Base-by-base conservation (phyloP, 2,329 filamentous ascomycete genomes). In the Chrysoporthe austroafricana region DNA sequence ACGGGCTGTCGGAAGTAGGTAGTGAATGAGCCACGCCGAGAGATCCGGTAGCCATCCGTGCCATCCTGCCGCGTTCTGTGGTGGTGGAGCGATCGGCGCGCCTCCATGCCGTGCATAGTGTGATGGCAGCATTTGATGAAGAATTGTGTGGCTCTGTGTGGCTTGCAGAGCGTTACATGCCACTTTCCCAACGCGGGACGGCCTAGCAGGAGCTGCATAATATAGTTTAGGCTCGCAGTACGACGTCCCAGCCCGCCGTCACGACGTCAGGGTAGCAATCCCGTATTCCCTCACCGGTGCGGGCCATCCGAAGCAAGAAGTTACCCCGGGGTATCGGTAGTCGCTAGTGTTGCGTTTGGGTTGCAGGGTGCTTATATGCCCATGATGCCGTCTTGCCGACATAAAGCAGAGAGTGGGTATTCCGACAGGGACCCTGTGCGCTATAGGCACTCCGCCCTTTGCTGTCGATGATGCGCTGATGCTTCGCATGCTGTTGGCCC, bases 101-200 rank as follows among this genome's bases (percentile, higher is more conserved):
- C 26, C 26, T 26, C 26, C 26, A 26, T 26, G 26, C 26, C 26
- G 26, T 26, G 26, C 26, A 26, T 26, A 26, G 26, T 26, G 26
- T 26, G 26, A 14, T 18, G 54, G 39, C 54, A 32, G 18, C 14
- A 16, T 39, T 39, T 26, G 13, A 14, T 32, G 9, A 4, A 39
- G n/a, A 39, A 54, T 4, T 52, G 64, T 9, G 50, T 54, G 50
- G 44, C 52, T 60, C 26, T 43, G 54, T 66, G 64, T 69, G 67
- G 67, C 67, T 66, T 66, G 64, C 67, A 63, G 54, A 44, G 59
- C 18, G 64, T 63, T 63, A 48, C 64, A 63, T 66, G 62, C 61
- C 46, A 32, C 56, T 36, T 13, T 14, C 50, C 63, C 63, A 43
- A 39, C 11, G 18, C 26, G 43, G 16, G 6, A 57, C 54, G 18